Evolutionary conservation across 768 basidiomycete genomes (phyloP), one percentile per base, ranked within the genome.

Genomic region (Tephrocybe sp.): DNA sequence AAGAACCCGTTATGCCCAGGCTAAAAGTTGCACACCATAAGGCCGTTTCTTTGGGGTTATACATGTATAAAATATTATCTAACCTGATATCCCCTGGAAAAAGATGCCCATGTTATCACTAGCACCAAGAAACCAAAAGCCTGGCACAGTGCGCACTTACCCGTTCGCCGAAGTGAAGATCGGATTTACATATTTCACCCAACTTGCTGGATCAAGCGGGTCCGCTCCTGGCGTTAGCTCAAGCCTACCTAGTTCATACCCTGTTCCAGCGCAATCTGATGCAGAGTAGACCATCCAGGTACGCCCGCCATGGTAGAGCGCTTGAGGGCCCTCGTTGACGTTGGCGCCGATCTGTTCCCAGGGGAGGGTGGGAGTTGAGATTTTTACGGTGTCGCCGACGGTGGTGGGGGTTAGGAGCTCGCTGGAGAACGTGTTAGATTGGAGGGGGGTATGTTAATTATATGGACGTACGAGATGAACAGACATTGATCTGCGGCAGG

Each of bases 1-100:
- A 68, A 70, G 51, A 66, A 69, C 0, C 69, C 68, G 43, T 69
- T 68, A 51, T 70, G 68, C 1, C 69, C 69, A 36, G 69, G 68
- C 63, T 69, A 15, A 3, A 16, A 43, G 18, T 19, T 30, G 27
- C 42, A n/a, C n/a, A n/a, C n/a, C n/a, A n/a, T n/a, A n/a, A n/a
- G n/a, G n/a, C n/a, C n/a, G n/a, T n/a, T n/a, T n/a, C n/a, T n/a
- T n/a, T n/a, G n/a, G n/a, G n/a, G n/a, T n/a, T n/a, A n/a, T n/a
- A n/a, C n/a, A n/a, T n/a, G n/a, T n/a, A n/a, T n/a, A n/a, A n/a
- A n/a, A n/a, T n/a, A n/a, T n/a, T n/a, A n/a, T n/a, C n/a, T n/a
- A n/a, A 58, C 57, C 26, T 59, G 50, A 32, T 52, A 56, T n/a
- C 42, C 55, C 26, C 56, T 55, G 32, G n/a, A n/a, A n/a, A n/a